Evolutionary conservation across 768 basidiomycete species (phyloP).

Genomic region (Kwoniella newhampshirensis): DNA sequence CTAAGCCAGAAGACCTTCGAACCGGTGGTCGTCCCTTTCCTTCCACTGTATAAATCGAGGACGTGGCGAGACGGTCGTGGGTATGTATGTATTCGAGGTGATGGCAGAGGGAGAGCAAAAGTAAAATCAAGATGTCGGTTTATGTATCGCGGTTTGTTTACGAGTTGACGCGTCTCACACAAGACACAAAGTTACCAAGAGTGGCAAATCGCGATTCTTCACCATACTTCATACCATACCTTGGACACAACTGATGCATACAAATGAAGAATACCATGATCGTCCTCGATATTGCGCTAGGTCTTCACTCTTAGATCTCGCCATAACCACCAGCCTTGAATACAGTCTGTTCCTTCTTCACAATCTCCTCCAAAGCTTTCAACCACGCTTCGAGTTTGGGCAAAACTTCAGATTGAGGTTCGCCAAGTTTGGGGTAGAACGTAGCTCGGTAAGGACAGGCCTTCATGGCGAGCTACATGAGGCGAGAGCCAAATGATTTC

Average conservation of each 20-base stretch:
- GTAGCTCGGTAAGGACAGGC: slow-evolving; percentile 64
- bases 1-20: too few relatives aligned
- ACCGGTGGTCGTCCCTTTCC: not conserved
- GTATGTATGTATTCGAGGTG: not conserved
- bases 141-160: slow-evolving; percentile 19
- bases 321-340: slow-evolving; percentile 51
- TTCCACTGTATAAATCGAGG: not conserved
- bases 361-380: slow-evolving; percentile 59
- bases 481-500: not conserved
- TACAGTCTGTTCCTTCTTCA: slow-evolving; percentile 58
- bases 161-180: slow-evolving; percentile 19
- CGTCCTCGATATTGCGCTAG: too few relatives aligned
- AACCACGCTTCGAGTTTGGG: slow-evolving; percentile 61
- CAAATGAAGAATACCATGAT: too few relatives aligned
- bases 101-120: not conserved
- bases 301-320: slow-evolving; percentile 41
- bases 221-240: not conserved
- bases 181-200: slow-evolving; percentile 7
- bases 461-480: slow-evolving; percentile 65
- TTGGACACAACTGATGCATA: not conserved
- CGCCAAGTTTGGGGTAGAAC: slow-evolving; percentile 63
- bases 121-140: not conserved
- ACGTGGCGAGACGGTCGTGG: not conserved
- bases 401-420: slow-evolving; percentile 58
- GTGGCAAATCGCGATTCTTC: slow-evolving; percentile 3